Conservation (phyloP, 768 basidiomycete genomes). For the Tylopilus felleus region DNA sequence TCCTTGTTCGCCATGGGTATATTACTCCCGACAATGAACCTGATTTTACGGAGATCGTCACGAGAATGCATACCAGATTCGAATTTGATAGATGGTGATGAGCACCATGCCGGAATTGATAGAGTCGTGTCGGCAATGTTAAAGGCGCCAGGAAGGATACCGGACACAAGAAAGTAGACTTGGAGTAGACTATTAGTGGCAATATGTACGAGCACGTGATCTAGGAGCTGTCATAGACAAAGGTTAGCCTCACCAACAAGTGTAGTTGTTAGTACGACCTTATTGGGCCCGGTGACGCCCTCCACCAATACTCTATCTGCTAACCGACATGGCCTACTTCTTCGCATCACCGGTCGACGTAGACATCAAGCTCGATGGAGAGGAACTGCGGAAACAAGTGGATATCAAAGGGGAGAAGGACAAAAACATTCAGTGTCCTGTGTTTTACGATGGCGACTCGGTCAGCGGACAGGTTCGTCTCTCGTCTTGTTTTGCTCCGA, state of each 20-base stretch:
- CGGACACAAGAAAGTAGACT: no score
- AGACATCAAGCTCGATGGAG: conserved; percentile 83
- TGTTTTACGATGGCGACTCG: conserved; percentile 96
- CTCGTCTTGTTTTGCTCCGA: not conserved
- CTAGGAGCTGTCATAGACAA: not conserved
- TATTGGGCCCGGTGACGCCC: not conserved
- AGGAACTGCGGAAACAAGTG: conserved; percentile 84
- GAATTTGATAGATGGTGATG: conserved; percentile 54
- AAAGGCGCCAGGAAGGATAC: no score
- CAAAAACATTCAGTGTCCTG: conserved; percentile 76
- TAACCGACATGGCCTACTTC: conserved; percentile 67
- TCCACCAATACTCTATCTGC: not conserved
- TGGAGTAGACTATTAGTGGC: no score
- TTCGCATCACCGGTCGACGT: conserved; percentile 90
- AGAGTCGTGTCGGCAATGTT: no score
- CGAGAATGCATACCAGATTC: conserved; percentile 70
- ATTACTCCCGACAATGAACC: conserved; percentile 88
- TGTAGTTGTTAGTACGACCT: not conserved
- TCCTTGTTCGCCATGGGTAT: conserved; percentile 82
- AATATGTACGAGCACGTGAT: not conserved
- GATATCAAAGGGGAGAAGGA: conserved; percentile 92
- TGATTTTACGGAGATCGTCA: conserved; percentile 72
- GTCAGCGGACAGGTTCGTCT: conserved; percentile 74
- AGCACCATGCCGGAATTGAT: not conserved
- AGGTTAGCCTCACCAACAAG: not conserved